Base-by-base conservation (phyloP, 2,329 filamentous ascomycete species). In the Aspergillus sp. region DNA sequence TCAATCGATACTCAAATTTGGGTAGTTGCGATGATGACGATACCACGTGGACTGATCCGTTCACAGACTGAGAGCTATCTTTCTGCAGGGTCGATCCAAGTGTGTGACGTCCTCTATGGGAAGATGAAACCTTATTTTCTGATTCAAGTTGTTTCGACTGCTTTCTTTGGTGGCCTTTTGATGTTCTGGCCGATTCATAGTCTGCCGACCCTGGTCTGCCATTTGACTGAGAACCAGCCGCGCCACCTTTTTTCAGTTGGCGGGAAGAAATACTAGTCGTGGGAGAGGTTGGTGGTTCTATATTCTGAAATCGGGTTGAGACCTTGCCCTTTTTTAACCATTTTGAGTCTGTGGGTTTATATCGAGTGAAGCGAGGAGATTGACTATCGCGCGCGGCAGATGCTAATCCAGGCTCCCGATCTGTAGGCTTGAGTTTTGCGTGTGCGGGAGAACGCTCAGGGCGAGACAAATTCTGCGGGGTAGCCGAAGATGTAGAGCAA, bases 11-110 rank as follows among this genome's bases (percentile, higher is more conserved):
- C 64, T 76, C 69, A 56, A 77, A 78, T 45, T 70, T 71, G 2
- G 73, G 69, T 47, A 75, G 61, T 40, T 74, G 70, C 20, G 74
- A 75, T 6, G 73, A 73, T 8, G 75, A 74, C 49, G 71, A 68
- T 15, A 73, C 58, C 15, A 72, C 63, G 53, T 64, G 66, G 49
- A 73, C 58, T 4, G 71, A 75, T 9, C 57, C 24, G 42, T 61
- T 59, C 13, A 9, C 44, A 19, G 24, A 22, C 24, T 58, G 34
- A 8, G 53, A 33, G 20, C 40, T n/a, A 44, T 30, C 27, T 11
- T 47, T 20, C 45, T 22, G 54, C 4, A 22, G 9, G 39, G 30
- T 27, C 4, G 34, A n/a, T 24, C 30, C 34, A 24, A 51, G 53
- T 34, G 50, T 19, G 34, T 6, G 15, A 12, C 49, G 40, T 2